Conservation (phyloP, 1,139 yeast species). For the Saccharomycopsis crataegensis region DNA sequence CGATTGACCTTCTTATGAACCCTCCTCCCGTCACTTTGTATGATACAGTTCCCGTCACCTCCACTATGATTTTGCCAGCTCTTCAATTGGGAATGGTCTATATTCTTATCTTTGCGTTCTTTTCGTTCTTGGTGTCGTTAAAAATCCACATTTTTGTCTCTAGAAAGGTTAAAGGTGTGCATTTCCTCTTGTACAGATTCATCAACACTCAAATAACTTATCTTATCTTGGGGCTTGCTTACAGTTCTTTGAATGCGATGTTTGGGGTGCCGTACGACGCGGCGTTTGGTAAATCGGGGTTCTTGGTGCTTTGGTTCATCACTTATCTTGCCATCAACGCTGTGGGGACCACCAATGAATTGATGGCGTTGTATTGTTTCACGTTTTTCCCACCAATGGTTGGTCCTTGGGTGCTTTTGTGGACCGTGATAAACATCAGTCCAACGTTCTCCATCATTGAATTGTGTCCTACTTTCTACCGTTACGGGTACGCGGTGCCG, state of each 20-base stretch:
- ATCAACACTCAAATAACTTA: constrained; percentile 41
- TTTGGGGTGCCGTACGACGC: constrained; percentile 46
- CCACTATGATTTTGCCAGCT: constrained; percentile 12
- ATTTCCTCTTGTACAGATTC: constrained; percentile 43
- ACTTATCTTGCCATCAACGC: constrained; percentile 54
- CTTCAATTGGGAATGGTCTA: constrained; percentile 17
- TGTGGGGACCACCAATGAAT: constrained; percentile 58
- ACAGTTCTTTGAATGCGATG: constrained; percentile 52
- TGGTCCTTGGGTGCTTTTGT: constrained; percentile 57
- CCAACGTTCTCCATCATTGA: constrained; percentile 56
- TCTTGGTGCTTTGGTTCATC: constrained; percentile 57
- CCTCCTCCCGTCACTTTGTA: constrained; percentile 27
- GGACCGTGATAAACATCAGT: constrained; percentile 53
- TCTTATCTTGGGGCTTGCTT: constrained; percentile 46
- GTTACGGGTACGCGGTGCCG: constrained; percentile 62
- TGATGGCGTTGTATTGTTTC: constrained; percentile 41
- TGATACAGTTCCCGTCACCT: constrained; percentile 7
- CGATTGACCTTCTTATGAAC: neutral
- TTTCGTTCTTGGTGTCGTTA: constrained; percentile 51
- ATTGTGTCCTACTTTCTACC: constrained; percentile 44
- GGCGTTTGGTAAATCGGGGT: constrained; percentile 55
- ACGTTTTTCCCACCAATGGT: constrained; percentile 41
- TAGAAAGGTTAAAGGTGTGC: constrained; percentile 36
- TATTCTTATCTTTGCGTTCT: constrained; percentile 26
- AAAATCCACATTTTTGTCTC: constrained; percentile 45